These are phyloP conservation scores for Cordyceps pruinosa DNA, from an alignment of 2,329 filamentous ascomycete species.

Conservation along the genomic window DNA sequence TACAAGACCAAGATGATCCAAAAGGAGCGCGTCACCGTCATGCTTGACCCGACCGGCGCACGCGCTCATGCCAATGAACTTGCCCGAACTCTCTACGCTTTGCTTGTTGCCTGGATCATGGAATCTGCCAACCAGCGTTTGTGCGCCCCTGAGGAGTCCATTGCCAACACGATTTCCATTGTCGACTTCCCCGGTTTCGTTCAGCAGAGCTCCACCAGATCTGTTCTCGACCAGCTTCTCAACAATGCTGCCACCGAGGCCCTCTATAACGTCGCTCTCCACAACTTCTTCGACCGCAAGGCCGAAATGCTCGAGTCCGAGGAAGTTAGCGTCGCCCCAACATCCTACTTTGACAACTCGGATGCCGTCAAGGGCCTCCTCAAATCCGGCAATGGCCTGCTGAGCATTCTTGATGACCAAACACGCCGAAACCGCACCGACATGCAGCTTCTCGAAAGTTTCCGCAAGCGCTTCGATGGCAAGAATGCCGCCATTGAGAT, in stretches of 20 bases:
- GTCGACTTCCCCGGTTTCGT: constrained; percentile 96
- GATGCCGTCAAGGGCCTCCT: constrained; percentile 88
- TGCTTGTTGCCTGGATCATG: constrained; percentile 89
- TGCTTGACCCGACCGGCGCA: constrained; percentile 89
- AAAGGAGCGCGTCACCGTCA: constrained; percentile 94
- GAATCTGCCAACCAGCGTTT: constrained; percentile 86
- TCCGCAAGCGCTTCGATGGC: constrained; percentile 87
- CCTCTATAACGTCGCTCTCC: constrained; percentile 86
- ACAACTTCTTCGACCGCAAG: constrained; percentile 93
- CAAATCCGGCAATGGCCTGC: constrained; percentile 84
- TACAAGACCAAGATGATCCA: constrained; percentile 97
- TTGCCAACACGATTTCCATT: constrained; percentile 89
- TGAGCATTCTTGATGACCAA: constrained; percentile 94
- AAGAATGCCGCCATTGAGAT: constrained; percentile 89
- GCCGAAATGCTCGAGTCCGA: constrained; percentile 91
- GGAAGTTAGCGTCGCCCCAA: constrained; percentile 82
- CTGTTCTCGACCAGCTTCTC: constrained; percentile 82
- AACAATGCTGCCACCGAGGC: constrained; percentile 92
- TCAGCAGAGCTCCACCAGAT: constrained; percentile 75
- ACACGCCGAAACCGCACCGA: constrained; percentile 84
- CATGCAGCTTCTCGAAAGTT: constrained; percentile 79
- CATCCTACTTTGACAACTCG: constrained; percentile 96
- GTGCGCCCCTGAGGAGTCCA: constrained; percentile 78
- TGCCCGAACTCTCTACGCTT: constrained; percentile 84
- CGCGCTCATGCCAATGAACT: constrained; percentile 90